phyloP scores from a whole-genome alignment of 306 rosid genomes.

The Lathyrus aphaca region DNA sequence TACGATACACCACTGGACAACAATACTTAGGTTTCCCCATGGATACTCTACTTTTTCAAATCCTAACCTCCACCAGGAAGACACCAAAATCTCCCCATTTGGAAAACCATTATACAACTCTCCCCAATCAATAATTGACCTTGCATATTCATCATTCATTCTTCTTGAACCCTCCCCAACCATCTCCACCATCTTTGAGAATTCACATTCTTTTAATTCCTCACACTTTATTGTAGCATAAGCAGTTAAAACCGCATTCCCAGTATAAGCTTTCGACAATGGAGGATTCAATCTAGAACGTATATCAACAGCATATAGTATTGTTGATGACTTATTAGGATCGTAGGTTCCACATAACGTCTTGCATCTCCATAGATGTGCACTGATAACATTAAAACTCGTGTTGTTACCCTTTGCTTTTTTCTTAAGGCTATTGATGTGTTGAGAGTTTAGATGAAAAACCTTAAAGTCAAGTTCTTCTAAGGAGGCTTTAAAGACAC shows the following conservation, averaged over 20 bases:
- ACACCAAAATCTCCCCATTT: slow-evolving; percentile 71
- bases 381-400: slow-evolving; percentile 61
- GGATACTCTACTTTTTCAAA: slow-evolving; percentile 76
- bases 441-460: slow-evolving; percentile 42
- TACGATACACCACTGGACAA: slow-evolving; percentile 62
- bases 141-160: slow-evolving; percentile 65
- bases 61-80: slow-evolving; percentile 84
- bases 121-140: slow-evolving; percentile 73
- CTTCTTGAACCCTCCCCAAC: slow-evolving; percentile 61
- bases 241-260: slow-evolving; percentile 61
- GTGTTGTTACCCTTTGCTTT: slow-evolving; percentile 48
- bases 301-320: slow-evolving; percentile 68
- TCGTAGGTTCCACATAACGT: slow-evolving; percentile 47
- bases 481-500: slow-evolving; percentile 57
- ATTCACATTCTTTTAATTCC: slow-evolving; percentile 46
- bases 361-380: slow-evolving; percentile 74
- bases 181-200: slow-evolving; percentile 57
- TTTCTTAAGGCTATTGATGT: slow-evolving; percentile 53
- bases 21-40: slow-evolving; percentile 82
- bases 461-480: slow-evolving; percentile 57
- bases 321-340: slow-evolving; percentile 49
- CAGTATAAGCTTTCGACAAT: slow-evolving; percentile 41
- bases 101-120: slow-evolving; percentile 68
- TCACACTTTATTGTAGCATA: slow-evolving; percentile 48
- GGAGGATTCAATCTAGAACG: slow-evolving; percentile 60